Conservation (phyloP, 2,329 filamentous ascomycete species). For the Penicillium sp. region DNA sequence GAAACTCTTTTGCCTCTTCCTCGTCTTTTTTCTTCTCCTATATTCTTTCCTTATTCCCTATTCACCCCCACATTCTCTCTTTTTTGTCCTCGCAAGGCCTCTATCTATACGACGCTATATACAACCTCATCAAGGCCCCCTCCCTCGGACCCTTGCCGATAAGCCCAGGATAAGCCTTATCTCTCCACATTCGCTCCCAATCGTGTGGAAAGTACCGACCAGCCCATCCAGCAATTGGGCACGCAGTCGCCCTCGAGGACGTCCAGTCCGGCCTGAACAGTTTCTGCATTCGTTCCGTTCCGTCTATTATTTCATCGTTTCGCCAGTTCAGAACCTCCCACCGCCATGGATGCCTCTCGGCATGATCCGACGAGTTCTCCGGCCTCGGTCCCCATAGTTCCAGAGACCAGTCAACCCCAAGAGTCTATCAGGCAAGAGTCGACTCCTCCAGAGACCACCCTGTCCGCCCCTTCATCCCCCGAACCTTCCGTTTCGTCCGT, state of each 20-base stretch:
- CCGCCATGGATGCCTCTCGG: slow-evolving; percentile 16
- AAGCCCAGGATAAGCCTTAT: slow-evolving; percentile 17
- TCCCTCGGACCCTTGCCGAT: not conserved
- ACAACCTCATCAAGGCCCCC: not conserved
- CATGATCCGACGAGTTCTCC: slow-evolving; percentile 2
- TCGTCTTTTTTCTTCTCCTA: not conserved
- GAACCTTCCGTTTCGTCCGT: not conserved
- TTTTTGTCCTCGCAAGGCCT: not conserved
- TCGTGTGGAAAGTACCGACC: not conserved
- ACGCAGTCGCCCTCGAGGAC: not conserved
- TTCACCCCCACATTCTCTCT: slow-evolving; percentile 8
- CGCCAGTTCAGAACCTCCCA: not conserved
- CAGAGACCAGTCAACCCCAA: not conserved
- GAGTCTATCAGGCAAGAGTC: not conserved
- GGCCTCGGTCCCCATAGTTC: not conserved
- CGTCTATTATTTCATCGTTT: not conserved
- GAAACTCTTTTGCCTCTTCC: slow-evolving; percentile 5
- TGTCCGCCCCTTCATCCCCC: not conserved
- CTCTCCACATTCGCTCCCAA: slow-evolving; percentile 7
- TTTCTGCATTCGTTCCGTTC: not conserved
- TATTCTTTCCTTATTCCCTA: slow-evolving; percentile 7
- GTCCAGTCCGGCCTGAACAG: not conserved
- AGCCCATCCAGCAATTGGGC: not conserved
- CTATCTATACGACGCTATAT: too few relatives aligned
- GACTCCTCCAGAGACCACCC: not conserved